These are phyloP conservation scores for Limonium bicolor DNA, from an alignment of 148 eudicot species.

Conservation along the genomic window DNA sequence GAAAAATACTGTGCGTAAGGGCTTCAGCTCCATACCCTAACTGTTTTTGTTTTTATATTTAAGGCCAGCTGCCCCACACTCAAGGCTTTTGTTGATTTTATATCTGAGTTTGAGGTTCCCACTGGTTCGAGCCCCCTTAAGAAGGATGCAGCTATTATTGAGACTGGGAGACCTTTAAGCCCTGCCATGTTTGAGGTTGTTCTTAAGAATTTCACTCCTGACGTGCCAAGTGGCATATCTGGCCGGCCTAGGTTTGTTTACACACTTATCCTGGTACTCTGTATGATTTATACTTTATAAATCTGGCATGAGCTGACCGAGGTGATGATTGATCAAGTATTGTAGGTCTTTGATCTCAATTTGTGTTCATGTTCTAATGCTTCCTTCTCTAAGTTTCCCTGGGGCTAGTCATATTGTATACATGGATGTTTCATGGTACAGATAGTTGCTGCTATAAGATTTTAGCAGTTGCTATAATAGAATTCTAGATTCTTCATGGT, in stretches of 20 bases:
- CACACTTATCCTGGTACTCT: neutral
- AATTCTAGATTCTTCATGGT: no score
- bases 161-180: constrained; percentile 64
- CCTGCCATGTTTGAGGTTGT: constrained; percentile 80
- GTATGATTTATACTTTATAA: neutral
- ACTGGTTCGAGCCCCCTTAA: constrained; percentile 29
- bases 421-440: no score
- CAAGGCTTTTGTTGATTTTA: constrained; percentile 54
- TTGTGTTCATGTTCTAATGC: no score
- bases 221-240: constrained; percentile 50
- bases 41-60: neutral
- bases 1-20: neutral
- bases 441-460: no score
- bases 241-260: constrained; percentile 66
- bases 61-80: constrained; percentile 74
- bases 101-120: constrained; percentile 52
- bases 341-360: no score
- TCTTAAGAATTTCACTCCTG: constrained; percentile 76
- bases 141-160: constrained; percentile 35
- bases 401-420: no score
- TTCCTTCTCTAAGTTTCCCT: no score
- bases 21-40: neutral
- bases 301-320: neutral
- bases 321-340: neutral
- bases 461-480: no score